Percentiles rank a stretch among this genome's conserved stretches.
Evolutionary conservation across 2,329 filamentous ascomycete genomes (phyloP).

Genomic region (Leptographium lundbergii): DNA sequence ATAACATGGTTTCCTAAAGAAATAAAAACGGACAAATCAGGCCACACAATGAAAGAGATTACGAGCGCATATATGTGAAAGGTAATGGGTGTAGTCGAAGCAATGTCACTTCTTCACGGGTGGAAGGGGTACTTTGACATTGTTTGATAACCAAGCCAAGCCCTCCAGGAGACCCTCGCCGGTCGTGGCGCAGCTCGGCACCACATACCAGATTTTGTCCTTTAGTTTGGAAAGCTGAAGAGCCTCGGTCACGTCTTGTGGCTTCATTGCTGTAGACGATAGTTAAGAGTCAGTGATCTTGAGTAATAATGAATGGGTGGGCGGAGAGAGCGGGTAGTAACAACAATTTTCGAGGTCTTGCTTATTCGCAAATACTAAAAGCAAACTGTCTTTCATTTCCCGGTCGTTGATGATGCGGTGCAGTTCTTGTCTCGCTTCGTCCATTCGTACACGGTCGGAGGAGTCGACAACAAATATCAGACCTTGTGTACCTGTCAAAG

Average conservation of each 20-base stretch:
- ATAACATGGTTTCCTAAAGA: not conserved
- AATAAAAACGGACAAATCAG: not conserved
- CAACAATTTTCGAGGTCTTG: slow-evolving; percentile 79
- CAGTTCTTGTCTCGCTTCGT: slow-evolving; percentile 84
- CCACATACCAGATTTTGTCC: slow-evolving; percentile 76
- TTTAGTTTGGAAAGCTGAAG: slow-evolving; percentile 66
- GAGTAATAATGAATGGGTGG: not conserved
- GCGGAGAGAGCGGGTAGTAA: not conserved
- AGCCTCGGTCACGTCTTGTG: slow-evolving; percentile 65
- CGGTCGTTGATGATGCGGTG: slow-evolving; percentile 96
- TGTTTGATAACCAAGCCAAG: slow-evolving; percentile 72
- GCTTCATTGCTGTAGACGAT: slow-evolving; percentile 52
- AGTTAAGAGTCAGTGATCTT: not conserved
- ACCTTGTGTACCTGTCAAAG: slow-evolving; percentile 70
- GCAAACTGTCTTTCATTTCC: slow-evolving; percentile 90
- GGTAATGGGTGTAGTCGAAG: not conserved
- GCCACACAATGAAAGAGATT: not conserved
- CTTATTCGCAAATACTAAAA: slow-evolving; percentile 98
- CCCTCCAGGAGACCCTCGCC: slow-evolving; percentile 74
- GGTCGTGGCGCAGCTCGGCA: slow-evolving; percentile 69
- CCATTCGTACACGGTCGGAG: slow-evolving; percentile 80
- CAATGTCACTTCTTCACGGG: slow-evolving; percentile 37
- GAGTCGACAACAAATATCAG: slow-evolving; percentile 98
- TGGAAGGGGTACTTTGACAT: slow-evolving; percentile 55
- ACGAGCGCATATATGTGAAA: not conserved